Evolutionary conservation across 2,329 filamentous ascomycete species (phyloP).

Genomic region (Triangularia setosa): DNA sequence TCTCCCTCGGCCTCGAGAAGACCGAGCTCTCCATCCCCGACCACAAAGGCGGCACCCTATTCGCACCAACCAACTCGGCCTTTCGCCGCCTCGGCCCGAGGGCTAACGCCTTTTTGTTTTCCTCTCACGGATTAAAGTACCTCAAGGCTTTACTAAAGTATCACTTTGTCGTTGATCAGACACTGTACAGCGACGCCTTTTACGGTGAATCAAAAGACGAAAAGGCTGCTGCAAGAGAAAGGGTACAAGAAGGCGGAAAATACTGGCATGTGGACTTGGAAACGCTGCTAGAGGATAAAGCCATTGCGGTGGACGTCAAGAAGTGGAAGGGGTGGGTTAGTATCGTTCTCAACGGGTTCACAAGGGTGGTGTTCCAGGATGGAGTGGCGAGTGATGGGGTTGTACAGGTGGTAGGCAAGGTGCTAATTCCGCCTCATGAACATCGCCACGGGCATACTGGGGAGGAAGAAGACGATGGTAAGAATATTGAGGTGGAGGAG

Average conservation of each 20-base stretch:
- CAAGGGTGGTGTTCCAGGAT: conserved; percentile 63
- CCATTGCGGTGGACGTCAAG: conserved; percentile 67
- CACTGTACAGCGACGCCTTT: conserved; percentile 79
- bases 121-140: conserved; percentile 67
- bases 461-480: conserved; percentile 42
- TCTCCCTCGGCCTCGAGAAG: conserved; percentile 69
- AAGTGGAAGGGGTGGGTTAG: conserved; percentile 63
- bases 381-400: conserved; percentile 74
- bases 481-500: conserved; percentile 30
- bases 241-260: conserved; percentile 21
- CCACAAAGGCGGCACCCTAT: conserved; percentile 65
- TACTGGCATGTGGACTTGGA: conserved; percentile 61
- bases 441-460: conserved; percentile 31
- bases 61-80: conserved; percentile 78
- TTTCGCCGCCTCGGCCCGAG: conserved; percentile 68
- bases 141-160: conserved; percentile 76
- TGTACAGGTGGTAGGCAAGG: conserved; percentile 68
- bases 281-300: conserved; percentile 64
- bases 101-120: conserved; percentile 84
- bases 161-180: conserved; percentile 69
- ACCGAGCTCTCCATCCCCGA: conserved; percentile 65
- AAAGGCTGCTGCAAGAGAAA: conserved; percentile 35
- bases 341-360: conserved; percentile 73
- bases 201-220: conserved; percentile 46
- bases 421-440: conserved; percentile 72